Conservation (phyloP, 2,329 filamentous ascomycete species). For the Uncinocarpus reesii region DNA sequence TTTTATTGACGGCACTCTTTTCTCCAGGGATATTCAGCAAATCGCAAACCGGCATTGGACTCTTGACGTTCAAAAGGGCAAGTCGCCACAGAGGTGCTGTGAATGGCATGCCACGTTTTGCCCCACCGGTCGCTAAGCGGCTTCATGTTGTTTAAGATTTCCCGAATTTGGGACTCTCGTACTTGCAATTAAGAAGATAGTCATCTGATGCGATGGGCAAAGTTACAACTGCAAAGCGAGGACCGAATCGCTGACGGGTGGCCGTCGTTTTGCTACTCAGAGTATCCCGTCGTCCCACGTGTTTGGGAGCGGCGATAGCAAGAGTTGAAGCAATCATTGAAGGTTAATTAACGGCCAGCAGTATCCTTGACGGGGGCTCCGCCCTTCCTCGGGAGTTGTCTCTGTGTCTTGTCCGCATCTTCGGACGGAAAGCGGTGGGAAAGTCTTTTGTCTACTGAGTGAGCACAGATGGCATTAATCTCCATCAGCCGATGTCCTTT, state of each 20-base stretch:
- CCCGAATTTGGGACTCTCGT: too few relatives aligned
- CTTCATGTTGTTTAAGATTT: too few relatives aligned
- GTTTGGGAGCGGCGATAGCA: too few relatives aligned
- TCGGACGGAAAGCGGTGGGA: too few relatives aligned
- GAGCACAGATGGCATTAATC: too few relatives aligned
- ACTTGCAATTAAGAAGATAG: too few relatives aligned
- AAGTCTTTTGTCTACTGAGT: too few relatives aligned
- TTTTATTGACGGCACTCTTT: not conserved
- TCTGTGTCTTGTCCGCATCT: too few relatives aligned
- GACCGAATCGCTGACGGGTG: too few relatives aligned
- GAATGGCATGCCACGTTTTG: slow-evolving; percentile 6
- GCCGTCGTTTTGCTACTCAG: not conserved
- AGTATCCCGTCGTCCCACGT: slow-evolving; percentile 1
- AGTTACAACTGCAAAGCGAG: too few relatives aligned
- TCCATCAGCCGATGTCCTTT: too few relatives aligned
- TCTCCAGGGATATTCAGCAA: not conserved
- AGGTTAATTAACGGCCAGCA: not conserved
- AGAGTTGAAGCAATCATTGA: too few relatives aligned
- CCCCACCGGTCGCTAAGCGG: slow-evolving; percentile 1
- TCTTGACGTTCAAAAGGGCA: not conserved
- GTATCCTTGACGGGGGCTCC: not conserved
- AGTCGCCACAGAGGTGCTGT: not conserved
- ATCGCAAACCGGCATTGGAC: not conserved
- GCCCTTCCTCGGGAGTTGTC: not conserved
- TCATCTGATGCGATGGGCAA: not conserved